Evolutionary conservation across 805 yeast species (phyloP).

Genomic region (Hanseniaspora singularis): DNA sequence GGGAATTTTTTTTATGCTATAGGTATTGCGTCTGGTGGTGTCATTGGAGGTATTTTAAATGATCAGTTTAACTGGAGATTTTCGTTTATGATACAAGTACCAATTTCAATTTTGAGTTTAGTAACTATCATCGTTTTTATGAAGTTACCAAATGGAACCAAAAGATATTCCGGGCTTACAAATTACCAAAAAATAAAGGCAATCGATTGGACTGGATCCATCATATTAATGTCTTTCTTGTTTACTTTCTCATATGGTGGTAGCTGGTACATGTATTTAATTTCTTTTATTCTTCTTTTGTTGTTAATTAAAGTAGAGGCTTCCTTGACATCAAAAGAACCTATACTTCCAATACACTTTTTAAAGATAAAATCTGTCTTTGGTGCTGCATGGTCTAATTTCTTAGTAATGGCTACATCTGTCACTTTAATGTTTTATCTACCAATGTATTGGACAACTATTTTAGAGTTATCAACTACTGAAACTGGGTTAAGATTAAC

Average conservation of each 20-base stretch:
- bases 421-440: slow-evolving; percentile 41
- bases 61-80: slow-evolving; percentile 56
- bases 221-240: slow-evolving; percentile 34
- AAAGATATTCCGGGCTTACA: slow-evolving; percentile 31
- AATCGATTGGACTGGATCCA: slow-evolving; percentile 46
- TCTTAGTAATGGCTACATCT: slow-evolving; percentile 36
- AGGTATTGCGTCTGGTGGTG: slow-evolving; percentile 67
- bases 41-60: slow-evolving; percentile 48
- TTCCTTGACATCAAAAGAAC: slow-evolving; percentile 36
- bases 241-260: slow-evolving; percentile 16
- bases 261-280: slow-evolving; percentile 6
- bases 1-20: slow-evolving; percentile 64
- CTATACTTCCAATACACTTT: slow-evolving; percentile 50
- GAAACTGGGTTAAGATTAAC: slow-evolving; percentile 48
- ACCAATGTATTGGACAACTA: slow-evolving; percentile 52
- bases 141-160: slow-evolving; percentile 30
- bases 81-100: slow-evolving; percentile 44
- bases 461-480: slow-evolving; percentile 40
- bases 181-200: slow-evolving; percentile 38
- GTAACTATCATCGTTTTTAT: slow-evolving; percentile 33
- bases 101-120: slow-evolving; percentile 42
- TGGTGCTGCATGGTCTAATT: slow-evolving; percentile 52
- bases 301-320: slow-evolving; percentile 36
- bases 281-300: slow-evolving; percentile 28
- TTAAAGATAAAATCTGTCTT: slow-evolving; percentile 47